Conservation (phyloP, 2,329 filamentous ascomycete species). For the Nemania sp. region DNA sequence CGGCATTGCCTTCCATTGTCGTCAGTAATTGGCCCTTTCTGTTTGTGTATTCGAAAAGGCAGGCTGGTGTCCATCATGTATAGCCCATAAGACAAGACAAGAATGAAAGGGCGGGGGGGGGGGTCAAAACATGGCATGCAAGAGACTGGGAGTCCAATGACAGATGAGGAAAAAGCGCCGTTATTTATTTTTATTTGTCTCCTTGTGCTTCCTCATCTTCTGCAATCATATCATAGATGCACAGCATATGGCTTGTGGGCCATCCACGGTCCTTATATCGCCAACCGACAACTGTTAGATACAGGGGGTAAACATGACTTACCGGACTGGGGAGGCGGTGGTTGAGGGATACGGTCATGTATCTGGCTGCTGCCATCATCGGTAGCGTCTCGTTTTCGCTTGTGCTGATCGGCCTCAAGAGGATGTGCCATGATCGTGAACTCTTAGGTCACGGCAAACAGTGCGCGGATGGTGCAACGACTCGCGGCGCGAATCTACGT, state of each 20-base stretch:
- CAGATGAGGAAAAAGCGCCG: slow-evolving; percentile 12
- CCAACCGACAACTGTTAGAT: slow-evolving; percentile 1
- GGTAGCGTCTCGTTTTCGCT: slow-evolving; percentile 51
- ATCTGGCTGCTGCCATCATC: slow-evolving; percentile 48
- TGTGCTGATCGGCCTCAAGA: slow-evolving; percentile 47
- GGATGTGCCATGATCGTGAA: slow-evolving; percentile 49
- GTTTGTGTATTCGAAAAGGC: neutral
- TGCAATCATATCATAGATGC: slow-evolving; percentile 19
- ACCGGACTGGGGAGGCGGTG: slow-evolving; percentile 51
- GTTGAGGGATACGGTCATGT: slow-evolving; percentile 49
- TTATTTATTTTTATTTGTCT: slow-evolving; percentile 12
- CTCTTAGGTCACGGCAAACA: slow-evolving; percentile 30
- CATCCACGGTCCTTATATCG: slow-evolving; percentile 10
- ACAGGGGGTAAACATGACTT: slow-evolving; percentile 37
- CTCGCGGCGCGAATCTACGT: slow-evolving; percentile 28
- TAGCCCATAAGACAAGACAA: neutral
- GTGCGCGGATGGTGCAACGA: slow-evolving; percentile 27
- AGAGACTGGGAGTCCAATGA: slow-evolving; percentile 3
- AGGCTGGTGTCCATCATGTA: slow-evolving; percentile 10
- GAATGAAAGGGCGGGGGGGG: slow-evolving; percentile 6
- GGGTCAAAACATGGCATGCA: slow-evolving; percentile 9
- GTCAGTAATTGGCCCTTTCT: slow-evolving; percentile 24
- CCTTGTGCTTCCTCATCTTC: too few species aligned
- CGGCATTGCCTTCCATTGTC: slow-evolving; percentile 37
- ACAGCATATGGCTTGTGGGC: slow-evolving; percentile 24